Conservation (phyloP, 139 green algal species). For the Tetradesmus obliquus region DNA sequence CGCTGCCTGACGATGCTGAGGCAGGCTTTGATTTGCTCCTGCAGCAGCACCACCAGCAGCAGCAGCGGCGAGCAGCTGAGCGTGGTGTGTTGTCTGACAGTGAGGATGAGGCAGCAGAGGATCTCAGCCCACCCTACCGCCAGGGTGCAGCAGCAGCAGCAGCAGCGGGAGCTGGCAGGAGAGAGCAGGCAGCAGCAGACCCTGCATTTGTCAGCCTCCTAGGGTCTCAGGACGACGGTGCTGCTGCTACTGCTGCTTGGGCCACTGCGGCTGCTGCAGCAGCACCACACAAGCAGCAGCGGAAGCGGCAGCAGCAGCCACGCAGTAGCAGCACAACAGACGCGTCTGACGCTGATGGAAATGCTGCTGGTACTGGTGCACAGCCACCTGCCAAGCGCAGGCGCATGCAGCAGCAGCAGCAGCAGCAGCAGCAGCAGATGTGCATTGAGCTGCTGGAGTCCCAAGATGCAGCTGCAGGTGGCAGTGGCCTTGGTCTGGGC, state of each 20-base stretch:
- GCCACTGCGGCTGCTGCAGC: not conserved
- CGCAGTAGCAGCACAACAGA: not conserved
- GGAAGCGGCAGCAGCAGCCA: not conserved
- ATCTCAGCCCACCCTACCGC: not conserved
- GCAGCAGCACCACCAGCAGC: not conserved
- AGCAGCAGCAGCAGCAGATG: not conserved
- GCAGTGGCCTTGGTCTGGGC: not conserved
- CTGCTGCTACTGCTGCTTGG: not conserved
- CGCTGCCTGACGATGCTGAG: not conserved
- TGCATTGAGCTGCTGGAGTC: conserved; percentile 30
- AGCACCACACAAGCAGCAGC: not conserved
- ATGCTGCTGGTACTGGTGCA: not conserved
- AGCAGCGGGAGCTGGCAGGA: not conserved
- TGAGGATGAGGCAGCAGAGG: not conserved
- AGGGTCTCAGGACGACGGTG: not conserved
- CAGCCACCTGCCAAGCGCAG: not conserved
- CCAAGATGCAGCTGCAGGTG: conserved; percentile 1
- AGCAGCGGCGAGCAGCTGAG: not conserved
- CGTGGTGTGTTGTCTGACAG: not conserved
- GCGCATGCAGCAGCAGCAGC: conserved; percentile 6
- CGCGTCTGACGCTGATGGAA: not conserved
- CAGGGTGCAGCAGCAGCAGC: not conserved
- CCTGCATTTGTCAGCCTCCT: conserved; percentile 9
- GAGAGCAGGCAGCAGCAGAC: not conserved
- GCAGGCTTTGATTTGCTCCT: not conserved